These are phyloP conservation scores for Coniochaeta hoffmannii DNA, from an alignment of 2,329 filamentous ascomycete species.

Conservation along the genomic window DNA sequence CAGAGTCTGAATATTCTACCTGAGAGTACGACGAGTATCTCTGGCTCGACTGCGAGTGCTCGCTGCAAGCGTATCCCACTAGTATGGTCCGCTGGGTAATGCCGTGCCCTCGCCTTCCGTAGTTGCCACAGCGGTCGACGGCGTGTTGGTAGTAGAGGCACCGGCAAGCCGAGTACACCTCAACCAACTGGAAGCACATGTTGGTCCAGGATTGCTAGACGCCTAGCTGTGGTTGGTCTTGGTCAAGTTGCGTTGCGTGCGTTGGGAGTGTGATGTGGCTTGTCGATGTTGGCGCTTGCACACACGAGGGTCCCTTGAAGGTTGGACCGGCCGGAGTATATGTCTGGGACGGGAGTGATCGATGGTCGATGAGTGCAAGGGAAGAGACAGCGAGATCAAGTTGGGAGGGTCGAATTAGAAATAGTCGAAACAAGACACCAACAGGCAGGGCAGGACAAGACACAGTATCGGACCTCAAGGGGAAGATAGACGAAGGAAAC, in stretches of 20 bases:
- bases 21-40: conserved; percentile 29
- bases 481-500: conserved; percentile 14
- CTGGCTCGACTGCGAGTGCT: conserved; percentile 35
- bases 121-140: conserved; percentile 71
- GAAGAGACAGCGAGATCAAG: background rate
- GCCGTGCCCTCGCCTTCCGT: conserved; percentile 64
- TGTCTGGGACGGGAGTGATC: background rate
- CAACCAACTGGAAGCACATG: conserved; percentile 85
- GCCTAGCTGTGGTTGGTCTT: conserved; percentile 6
- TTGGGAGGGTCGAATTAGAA: background rate
- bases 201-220: conserved; percentile 17
- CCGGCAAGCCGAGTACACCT: conserved; percentile 78
- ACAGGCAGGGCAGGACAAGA: background rate
- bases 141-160: conserved; percentile 86
- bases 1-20: conserved; percentile 44
- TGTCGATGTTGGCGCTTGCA: background rate
- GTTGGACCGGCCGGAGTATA: conserved; percentile 1
- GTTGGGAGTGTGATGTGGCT: background rate
- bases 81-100: conserved; percentile 70
- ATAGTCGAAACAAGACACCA: background rate
- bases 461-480: conserved; percentile 7
- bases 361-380: background rate
- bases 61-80: conserved; percentile 72
- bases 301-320: background rate
- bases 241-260: background rate